Base-by-base conservation (phyloP, 2,329 filamentous ascomycete species). In the Aureobasidium sp. region DNA sequence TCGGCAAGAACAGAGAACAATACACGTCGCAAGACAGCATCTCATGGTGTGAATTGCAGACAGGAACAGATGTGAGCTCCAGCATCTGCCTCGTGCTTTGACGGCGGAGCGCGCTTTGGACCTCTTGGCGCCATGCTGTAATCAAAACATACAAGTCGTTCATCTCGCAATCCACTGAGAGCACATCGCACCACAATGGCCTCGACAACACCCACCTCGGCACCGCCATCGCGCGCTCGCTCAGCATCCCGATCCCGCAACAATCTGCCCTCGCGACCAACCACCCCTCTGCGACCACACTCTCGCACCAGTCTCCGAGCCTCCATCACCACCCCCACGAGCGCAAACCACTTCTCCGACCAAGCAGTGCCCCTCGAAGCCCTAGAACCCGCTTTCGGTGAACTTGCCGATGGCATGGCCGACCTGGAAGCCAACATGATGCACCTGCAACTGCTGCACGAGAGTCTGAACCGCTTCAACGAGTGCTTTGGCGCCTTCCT, bases 381-480 rank as follows among this genome's bases (percentile, higher is more conserved):
- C 2, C 87, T 97, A 63, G 92, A 97, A 72, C 90, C 91, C 0
- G 88, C 89, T 15, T 97, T 99, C 74, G 91, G 91, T 15, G 94
- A 99, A 77, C 82, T 99, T 1, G 89, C 90, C 11, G 94, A 99
- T 74, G 88, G 89, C 63, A 92, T 97, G 85, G 91, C 91, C 27
- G 94, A 97, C 70, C 83, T 99, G 11, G 94, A 99, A 78, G 90
- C 91, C 64, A 97, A 99, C 74, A 91, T 97, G 79, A 91, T 96
- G 87, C 91, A 97, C 73, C 86, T 99, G 67, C 93, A 97, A 75
- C 79, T 97, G 65, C 95, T 99, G 87, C 91, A 99, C 72, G 93
- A 97, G 78, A 96, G 90, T 70, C 77, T 99, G 67, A 86, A 90
- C 27, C 85, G 94, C 29, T 99, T 99, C 76, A 93, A 88, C 75